Conservation (phyloP, 495 filamentous ascomycete genomes). For the Lasiosphaeria hispida region DNA sequence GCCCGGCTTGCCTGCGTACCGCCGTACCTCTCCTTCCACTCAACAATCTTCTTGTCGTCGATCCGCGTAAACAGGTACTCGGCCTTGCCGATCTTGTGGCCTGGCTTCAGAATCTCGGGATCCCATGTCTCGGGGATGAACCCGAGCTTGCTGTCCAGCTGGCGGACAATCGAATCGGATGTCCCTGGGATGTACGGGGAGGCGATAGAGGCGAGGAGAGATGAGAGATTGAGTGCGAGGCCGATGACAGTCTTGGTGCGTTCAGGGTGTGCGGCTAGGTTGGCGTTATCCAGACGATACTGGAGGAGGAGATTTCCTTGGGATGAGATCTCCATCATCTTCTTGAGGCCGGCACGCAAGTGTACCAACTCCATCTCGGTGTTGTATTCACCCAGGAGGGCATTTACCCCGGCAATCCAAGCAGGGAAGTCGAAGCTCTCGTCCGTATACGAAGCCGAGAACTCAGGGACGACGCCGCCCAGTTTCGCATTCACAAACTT, state of each 20-base stretch:
- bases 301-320: conserved; percentile 79
- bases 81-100: conserved; percentile 80
- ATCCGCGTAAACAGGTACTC: conserved; percentile 82
- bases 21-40: conserved; percentile 81
- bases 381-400: conserved; percentile 64
- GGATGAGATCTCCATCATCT: conserved; percentile 47
- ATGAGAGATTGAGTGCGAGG: conserved; percentile 74
- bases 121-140: conserved; percentile 73
- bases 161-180: conserved; percentile 67
- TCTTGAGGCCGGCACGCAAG: conserved; percentile 70
- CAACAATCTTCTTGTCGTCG: conserved; percentile 73
- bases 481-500: conserved; percentile 84
- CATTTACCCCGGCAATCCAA: conserved; percentile 55
- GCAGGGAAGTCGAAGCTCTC: conserved; percentile 40
- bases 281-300: conserved; percentile 75
- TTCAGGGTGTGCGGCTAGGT: conserved; percentile 66
- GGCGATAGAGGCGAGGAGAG: conserved; percentile 73
- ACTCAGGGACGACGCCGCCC: conserved; percentile 68
- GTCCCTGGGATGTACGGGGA: conserved; percentile 85
- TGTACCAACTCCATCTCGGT: conserved; percentile 70
- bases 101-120: conserved; percentile 57
- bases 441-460: conserved; percentile 54
- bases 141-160: conserved; percentile 56
- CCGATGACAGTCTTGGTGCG: conserved; percentile 76
- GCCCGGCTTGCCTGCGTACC: conserved; percentile 59